Evolutionary conservation across 2,329 filamentous ascomycete genomes (phyloP).

Genomic region (Phialophora tarda): DNA sequence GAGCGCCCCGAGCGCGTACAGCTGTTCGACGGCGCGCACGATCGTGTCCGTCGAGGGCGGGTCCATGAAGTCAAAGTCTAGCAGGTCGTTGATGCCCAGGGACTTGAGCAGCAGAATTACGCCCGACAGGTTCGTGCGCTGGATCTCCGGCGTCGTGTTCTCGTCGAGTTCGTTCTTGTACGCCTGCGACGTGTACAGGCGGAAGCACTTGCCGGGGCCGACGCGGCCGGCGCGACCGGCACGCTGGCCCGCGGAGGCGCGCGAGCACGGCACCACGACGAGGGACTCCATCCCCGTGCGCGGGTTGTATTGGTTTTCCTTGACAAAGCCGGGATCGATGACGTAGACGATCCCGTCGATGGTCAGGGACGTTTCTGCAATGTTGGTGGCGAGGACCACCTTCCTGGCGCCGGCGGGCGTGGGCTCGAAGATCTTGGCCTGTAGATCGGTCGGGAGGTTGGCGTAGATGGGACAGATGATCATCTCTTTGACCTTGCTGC

Average conservation of each 20-base stretch:
- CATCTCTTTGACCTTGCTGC: constrained; percentile 81
- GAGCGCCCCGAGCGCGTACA: constrained; percentile 87
- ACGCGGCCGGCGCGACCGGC: constrained; percentile 92
- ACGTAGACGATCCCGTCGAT: constrained; percentile 97
- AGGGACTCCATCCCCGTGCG: constrained; percentile 90
- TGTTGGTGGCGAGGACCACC: constrained; percentile 93
- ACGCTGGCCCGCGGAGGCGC: constrained; percentile 90
- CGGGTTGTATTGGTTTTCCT: constrained; percentile 92
- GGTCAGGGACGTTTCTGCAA: constrained; percentile 92
- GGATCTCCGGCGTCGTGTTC: constrained; percentile 89
- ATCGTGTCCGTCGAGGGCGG: constrained; percentile 87
- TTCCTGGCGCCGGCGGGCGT: constrained; percentile 85
- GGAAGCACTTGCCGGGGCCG: constrained; percentile 88
- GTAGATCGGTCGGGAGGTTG: constrained; percentile 86
- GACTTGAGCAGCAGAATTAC: constrained; percentile 94
- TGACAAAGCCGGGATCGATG: constrained; percentile 92
- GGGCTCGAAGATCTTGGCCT: constrained; percentile 92
- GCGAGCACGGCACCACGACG: constrained; percentile 86
- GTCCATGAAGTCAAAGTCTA: constrained; percentile 99
- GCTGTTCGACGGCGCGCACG: constrained; percentile 83
- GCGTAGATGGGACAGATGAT: constrained; percentile 94
- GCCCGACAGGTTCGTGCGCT: constrained; percentile 90
- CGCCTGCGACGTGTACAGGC: constrained; percentile 90
- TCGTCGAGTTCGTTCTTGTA: constrained; percentile 96
- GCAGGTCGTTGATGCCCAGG: constrained; percentile 86